Evolutionary conservation across 257 asterid species (phyloP).

Genomic region (Solanum chilense): DNA sequence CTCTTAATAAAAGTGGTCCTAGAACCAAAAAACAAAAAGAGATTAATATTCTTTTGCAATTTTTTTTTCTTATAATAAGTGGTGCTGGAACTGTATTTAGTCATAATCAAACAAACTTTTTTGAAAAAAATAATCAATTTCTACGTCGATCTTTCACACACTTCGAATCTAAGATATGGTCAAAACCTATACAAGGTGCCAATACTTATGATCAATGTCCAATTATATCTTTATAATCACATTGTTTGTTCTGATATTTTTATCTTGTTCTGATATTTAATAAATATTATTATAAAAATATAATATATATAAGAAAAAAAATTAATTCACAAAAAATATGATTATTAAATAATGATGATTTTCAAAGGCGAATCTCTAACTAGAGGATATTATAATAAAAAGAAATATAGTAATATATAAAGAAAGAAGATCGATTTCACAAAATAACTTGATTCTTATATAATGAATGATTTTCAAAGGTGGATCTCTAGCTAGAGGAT

Average conservation of each 20-base stretch:
- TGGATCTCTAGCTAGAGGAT: not conserved
- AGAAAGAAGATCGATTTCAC: not conserved
- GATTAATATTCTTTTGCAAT: not conserved
- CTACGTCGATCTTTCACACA: not conserved
- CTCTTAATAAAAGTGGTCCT: not conserved
- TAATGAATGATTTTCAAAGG: not conserved
- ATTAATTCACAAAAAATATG: not conserved
- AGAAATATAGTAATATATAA: no score
- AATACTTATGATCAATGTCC: conserved; percentile 22
- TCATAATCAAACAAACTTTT: not conserved
- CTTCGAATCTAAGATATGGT: not conserved
- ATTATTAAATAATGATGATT: not conserved
- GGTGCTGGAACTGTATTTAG: not conserved
- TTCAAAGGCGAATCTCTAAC: not conserved
- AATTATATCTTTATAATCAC: not conserved
- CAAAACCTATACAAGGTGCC: conserved; percentile 10
- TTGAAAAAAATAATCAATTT: not conserved
- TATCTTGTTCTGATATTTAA: not conserved
- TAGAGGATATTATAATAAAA: not conserved
- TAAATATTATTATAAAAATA: no score
- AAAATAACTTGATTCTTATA: not conserved
- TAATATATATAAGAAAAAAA: no score
- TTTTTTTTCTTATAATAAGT: not conserved
- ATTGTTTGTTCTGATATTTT: not conserved
- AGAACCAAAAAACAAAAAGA: no score